Percentiles rank a stretch among this genome's conserved stretches.
These are phyloP conservation scores for Yamadazyma paraphyllophila DNA, from an alignment of 805 yeast genomes.

Conservation along the genomic window DNA sequence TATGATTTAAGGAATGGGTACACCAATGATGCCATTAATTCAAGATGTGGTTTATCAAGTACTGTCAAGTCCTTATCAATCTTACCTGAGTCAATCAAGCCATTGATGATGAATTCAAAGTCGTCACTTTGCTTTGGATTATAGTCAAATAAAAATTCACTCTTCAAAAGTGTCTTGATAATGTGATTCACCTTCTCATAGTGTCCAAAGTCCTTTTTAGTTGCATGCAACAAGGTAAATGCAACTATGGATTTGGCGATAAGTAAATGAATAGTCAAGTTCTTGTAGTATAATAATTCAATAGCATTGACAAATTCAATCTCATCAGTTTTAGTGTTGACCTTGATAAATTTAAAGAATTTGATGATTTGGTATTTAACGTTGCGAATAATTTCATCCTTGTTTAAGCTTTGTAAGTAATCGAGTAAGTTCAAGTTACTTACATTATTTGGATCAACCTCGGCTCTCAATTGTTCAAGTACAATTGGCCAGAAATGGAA, in stretches of 20 bases:
- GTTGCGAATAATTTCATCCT: conserved; percentile 19
- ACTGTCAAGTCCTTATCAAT: conserved; percentile 18
- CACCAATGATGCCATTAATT: conserved; percentile 13
- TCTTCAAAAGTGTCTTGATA: conserved; percentile 38
- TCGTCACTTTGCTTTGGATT: conserved; percentile 30
- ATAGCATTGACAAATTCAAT: conserved; percentile 45
- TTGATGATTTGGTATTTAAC: conserved; percentile 16
- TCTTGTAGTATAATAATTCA: conserved; percentile 57
- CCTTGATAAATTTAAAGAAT: conserved; percentile 27
- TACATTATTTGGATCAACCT: conserved; percentile 15
- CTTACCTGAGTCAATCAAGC: conserved; percentile 17
- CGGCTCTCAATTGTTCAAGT: conserved; percentile 19
- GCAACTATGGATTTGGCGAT: conserved; percentile 50
- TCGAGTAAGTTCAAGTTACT: conserved; percentile 23
- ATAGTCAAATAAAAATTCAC: conserved; percentile 44
- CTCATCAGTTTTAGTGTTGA: conserved; percentile 17
- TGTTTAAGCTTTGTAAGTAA: conserved; percentile 17
- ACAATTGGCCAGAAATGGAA: conserved; percentile 30
- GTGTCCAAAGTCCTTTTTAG: conserved; percentile 5
- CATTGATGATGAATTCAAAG: conserved; percentile 27
- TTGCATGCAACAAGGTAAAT: conserved; percentile 20
- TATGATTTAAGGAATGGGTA: conserved; percentile 14
- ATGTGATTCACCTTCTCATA: conserved; percentile 27
- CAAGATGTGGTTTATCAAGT: conserved; percentile 22
- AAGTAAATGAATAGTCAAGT: conserved; percentile 53